These are phyloP conservation scores for Spinacia oleracea DNA, from an alignment of 179 eudicot species.

Conservation along the genomic window DNA sequence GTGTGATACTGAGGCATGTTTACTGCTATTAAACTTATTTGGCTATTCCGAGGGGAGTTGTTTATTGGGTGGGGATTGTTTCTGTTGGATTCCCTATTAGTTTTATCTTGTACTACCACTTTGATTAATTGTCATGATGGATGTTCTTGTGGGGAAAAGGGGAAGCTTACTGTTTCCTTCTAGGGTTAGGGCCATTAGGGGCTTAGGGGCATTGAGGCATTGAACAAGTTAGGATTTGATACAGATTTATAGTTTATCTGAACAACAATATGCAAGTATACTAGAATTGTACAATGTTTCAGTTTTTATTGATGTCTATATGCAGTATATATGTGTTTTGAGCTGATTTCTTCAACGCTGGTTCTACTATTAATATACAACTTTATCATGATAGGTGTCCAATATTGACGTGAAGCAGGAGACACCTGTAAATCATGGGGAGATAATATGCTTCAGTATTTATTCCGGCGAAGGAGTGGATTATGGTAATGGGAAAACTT, in stretches of 20 bases:
- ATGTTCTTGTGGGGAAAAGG: neutral
- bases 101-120: neutral
- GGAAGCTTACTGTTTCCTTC: neutral
- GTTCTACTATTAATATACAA: conserved; percentile 5
- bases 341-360: conserved; percentile 12
- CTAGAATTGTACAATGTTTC: neutral
- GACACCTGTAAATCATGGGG: conserved; percentile 95
- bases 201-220: neutral
- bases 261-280: neutral
- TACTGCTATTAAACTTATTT: neutral
- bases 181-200: neutral
- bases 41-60: neutral
- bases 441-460: conserved; percentile 94
- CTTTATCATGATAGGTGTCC: conserved; percentile 59
- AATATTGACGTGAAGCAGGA: conserved; percentile 91
- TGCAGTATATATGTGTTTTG: neutral
- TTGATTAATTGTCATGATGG: neutral
- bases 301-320: neutral
- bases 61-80: neutral
- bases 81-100: neutral
- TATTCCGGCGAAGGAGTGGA: conserved; percentile 76
- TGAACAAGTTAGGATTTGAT: neutral
- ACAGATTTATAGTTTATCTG: neutral
- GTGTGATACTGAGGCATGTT: conserved; percentile 93
- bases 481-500: conserved; percentile 81